phyloP scores from a whole-genome alignment of 208 protist genomes.

The Wallacemonas collosoma region DNA sequence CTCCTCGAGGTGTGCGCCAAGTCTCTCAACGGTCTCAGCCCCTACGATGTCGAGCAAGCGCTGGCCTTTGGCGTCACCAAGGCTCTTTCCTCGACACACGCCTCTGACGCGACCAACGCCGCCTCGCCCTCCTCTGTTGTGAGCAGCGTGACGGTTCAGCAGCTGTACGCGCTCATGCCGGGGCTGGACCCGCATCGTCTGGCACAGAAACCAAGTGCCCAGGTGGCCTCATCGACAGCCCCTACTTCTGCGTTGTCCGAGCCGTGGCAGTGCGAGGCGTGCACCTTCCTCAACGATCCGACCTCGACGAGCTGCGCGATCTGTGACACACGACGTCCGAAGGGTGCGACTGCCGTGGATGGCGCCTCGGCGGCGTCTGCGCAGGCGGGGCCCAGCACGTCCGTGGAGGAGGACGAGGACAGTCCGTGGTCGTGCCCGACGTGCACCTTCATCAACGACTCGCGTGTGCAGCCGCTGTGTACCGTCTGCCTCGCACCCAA shows the following conservation, averaged over 20 bases:
- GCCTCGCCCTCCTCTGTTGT: slow-evolving; percentile 1
- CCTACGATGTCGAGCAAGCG: slow-evolving; percentile 36
- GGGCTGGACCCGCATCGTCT: slow-evolving; percentile 26
- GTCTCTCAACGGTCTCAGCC: slow-evolving; percentile 32
- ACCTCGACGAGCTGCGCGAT: slow-evolving; percentile 30
- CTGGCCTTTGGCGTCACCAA: slow-evolving; percentile 30
- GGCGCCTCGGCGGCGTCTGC: too few species aligned
- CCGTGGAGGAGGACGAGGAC: slow-evolving; percentile 22
- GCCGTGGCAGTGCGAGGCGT: slow-evolving; percentile 50
- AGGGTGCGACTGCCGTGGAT: background rate
- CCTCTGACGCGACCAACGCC: background rate
- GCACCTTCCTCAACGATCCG: slow-evolving; percentile 52
- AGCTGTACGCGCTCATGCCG: slow-evolving; percentile 27
- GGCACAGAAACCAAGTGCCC: background rate
- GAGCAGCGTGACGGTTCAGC: slow-evolving; percentile 18
- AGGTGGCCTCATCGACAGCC: too few species aligned
- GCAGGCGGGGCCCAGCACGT: too few species aligned
- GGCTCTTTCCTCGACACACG: background rate
- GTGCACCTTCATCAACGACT: slow-evolving; percentile 72
- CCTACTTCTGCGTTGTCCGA: background rate
- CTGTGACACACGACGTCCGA: slow-evolving; percentile 41
- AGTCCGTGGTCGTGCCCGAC: slow-evolving; percentile 51
- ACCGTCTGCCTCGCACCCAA: slow-evolving; percentile 55
- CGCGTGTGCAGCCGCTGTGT: slow-evolving; percentile 36
- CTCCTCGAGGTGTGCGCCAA: slow-evolving; percentile 32